Evolutionary conservation across 495 filamentous ascomycete species (phyloP).

Genomic region (Amorphotheca resinae): DNA sequence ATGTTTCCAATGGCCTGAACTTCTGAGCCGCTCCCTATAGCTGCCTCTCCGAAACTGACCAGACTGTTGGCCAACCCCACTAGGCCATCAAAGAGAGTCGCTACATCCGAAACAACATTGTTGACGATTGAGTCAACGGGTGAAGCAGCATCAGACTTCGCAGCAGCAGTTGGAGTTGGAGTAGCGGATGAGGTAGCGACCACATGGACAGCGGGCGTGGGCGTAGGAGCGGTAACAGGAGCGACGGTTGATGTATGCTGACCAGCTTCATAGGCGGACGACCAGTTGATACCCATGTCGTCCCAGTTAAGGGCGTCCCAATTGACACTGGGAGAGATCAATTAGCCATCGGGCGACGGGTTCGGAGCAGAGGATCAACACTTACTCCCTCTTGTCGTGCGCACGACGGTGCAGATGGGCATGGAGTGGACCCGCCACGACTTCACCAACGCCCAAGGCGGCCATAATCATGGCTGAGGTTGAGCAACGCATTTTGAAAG

Average conservation of each 20-base stretch:
- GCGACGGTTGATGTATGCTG: constrained; percentile 3
- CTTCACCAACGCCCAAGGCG: constrained; percentile 17
- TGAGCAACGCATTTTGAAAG: constrained; percentile 14
- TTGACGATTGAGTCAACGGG: neutral
- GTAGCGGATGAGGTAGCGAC: neutral
- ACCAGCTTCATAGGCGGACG: constrained; percentile 13
- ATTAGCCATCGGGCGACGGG: constrained; percentile 1
- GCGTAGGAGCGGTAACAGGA: neutral
- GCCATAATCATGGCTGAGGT: constrained; percentile 17
- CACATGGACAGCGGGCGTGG: neutral
- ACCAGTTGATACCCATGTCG: constrained; percentile 19
- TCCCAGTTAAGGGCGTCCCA: constrained; percentile 15
- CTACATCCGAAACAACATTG: neutral
- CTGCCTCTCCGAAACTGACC: constrained; percentile 6
- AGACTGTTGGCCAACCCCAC: constrained; percentile 9
- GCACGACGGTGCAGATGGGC: constrained; percentile 6
- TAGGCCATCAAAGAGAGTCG: constrained; percentile 2
- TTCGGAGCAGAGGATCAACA: neutral
- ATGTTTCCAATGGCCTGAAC: constrained; percentile 32
- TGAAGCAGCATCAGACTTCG: neutral
- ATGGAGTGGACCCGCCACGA: constrained; percentile 19
- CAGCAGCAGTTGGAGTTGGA: neutral
- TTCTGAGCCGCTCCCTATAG: constrained; percentile 12
- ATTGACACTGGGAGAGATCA: constrained; percentile 7
- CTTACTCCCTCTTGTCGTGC: constrained; percentile 20